Percentiles rank a stretch among this genome's conserved stretches.
Conservation (phyloP, 2,329 filamentous ascomycete genomes). For the Ceratocystis alfenasii region DNA sequence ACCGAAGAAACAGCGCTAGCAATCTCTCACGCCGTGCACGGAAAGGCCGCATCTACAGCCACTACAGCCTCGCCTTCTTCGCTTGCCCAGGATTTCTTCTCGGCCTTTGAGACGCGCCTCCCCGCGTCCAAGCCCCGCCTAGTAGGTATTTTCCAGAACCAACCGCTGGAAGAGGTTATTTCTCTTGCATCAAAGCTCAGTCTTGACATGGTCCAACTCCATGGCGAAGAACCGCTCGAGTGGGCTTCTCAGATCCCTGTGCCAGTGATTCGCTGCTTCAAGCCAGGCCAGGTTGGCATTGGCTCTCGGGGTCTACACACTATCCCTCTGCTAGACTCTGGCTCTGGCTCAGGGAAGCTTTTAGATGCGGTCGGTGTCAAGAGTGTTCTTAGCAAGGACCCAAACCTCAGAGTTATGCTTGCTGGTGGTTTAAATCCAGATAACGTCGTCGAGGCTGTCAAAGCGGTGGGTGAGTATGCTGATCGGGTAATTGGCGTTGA, state of each 20-base stretch:
- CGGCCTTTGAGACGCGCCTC: constrained; percentile 37
- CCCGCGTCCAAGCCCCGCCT: constrained; percentile 55
- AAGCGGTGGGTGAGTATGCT: constrained; percentile 44
- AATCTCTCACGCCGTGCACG: constrained; percentile 68
- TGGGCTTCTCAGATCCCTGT: constrained; percentile 85
- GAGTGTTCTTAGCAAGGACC: constrained; percentile 51
- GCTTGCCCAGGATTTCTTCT: constrained; percentile 58
- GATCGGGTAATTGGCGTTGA: constrained; percentile 70
- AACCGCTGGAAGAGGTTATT: constrained; percentile 71
- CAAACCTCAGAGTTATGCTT: constrained; percentile 61
- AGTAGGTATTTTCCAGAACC: constrained; percentile 89
- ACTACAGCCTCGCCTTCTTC: constrained; percentile 27
- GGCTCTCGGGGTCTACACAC: constrained; percentile 68
- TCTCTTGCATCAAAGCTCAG: constrained; percentile 62
- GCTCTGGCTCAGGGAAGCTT: constrained; percentile 67
- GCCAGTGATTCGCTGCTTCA: constrained; percentile 79
- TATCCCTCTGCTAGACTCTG: constrained; percentile 76
- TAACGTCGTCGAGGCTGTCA: constrained; percentile 60
- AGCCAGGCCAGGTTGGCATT: constrained; percentile 60
- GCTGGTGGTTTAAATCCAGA: constrained; percentile 74
- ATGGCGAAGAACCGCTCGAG: constrained; percentile 83
- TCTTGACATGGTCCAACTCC: constrained; percentile 83
- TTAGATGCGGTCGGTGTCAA: constrained; percentile 62
- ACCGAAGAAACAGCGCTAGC: constrained; percentile 63
- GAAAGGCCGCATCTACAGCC: not conserved